phyloP scores from a whole-genome alignment of 306 rosid genomes.

The Glycyrrhiza uralensis region DNA sequence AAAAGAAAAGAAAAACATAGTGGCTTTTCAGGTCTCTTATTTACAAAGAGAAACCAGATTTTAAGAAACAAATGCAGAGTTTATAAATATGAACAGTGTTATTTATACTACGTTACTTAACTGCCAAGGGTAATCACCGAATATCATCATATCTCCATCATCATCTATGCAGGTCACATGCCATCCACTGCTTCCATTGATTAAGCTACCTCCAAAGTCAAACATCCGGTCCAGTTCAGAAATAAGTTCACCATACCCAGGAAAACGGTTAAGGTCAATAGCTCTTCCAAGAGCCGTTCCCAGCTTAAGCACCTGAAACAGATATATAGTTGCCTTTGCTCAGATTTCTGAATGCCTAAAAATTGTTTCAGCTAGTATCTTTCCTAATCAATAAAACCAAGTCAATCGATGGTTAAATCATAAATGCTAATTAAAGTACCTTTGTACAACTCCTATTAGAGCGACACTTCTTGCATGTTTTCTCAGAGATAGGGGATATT shows the following conservation, averaged over 20 bases:
- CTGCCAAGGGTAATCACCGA: conserved; percentile 60
- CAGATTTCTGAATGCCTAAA: conserved; percentile 3
- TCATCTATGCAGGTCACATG: conserved; percentile 49
- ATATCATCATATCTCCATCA: conserved; percentile 43
- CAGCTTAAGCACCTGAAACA: conserved; percentile 59
- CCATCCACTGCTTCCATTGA: conserved; percentile 54
- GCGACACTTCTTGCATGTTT: conserved; percentile 44
- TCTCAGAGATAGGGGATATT: conserved; percentile 34
- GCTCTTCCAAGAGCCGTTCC: conserved; percentile 68
- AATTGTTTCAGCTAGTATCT: neutral
- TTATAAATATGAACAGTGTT: neutral
- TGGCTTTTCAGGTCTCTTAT: neutral
- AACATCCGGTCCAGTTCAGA: conserved; percentile 61
- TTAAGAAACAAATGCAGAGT: neutral
- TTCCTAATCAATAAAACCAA: neutral
- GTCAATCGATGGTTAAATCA: neutral
- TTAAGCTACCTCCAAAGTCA: conserved; percentile 54
- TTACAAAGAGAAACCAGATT: neutral
- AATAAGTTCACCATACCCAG: conserved; percentile 47
- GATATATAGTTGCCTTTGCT: neutral
- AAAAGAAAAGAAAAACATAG: neutral
- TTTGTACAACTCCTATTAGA: conserved; percentile 57
- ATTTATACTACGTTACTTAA: conserved; percentile 31
- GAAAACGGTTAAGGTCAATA: conserved; percentile 43
- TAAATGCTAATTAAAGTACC: conserved; percentile 39